Percentiles rank a stretch among this genome's conserved stretches.
Conservation (phyloP, 176 grass and related monocot species). For the Miscanthus lutarioriparius region DNA sequence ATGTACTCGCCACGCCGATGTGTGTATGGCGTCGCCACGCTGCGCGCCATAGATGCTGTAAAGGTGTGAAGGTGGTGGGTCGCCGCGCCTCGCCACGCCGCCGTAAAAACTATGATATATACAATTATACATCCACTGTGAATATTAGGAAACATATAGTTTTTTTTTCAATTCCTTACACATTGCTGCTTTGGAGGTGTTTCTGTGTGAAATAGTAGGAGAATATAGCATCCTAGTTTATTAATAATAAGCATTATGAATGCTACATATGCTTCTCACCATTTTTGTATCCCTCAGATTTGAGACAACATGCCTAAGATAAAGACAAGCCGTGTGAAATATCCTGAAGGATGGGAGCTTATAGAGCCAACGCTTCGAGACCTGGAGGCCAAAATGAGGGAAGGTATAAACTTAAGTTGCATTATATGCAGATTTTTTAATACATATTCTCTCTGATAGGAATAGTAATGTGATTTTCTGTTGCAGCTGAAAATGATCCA, state of each 20-base stretch:
- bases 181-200: not conserved
- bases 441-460: not conserved
- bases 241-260: not conserved
- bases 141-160: not conserved
- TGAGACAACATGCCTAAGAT: conserved; percentile 76
- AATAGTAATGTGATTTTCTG: not conserved
- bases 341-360: conserved; percentile 98
- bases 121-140: too few species aligned
- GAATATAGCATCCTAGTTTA: not conserved
- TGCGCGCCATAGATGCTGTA: too few species aligned
- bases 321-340: conserved; percentile 92
- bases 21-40: too few species aligned
- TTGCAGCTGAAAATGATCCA: conserved; percentile 88
- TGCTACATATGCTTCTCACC: not conserved
- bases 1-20: too few species aligned
- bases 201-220: not conserved
- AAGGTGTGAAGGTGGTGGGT: too few species aligned
- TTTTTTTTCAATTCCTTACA: not conserved
- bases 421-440: not conserved
- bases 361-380: conserved; percentile 90
- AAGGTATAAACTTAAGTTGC: conserved; percentile 47
- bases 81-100: too few species aligned
- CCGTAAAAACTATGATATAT: too few species aligned
- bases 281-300: conserved; percentile 3
- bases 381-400: conserved; percentile 94